Percentiles rank a stretch among this genome's conserved stretches.
These are phyloP conservation scores for Candida insectorum DNA, from an alignment of 805 yeast species.

Conservation along the genomic window DNA sequence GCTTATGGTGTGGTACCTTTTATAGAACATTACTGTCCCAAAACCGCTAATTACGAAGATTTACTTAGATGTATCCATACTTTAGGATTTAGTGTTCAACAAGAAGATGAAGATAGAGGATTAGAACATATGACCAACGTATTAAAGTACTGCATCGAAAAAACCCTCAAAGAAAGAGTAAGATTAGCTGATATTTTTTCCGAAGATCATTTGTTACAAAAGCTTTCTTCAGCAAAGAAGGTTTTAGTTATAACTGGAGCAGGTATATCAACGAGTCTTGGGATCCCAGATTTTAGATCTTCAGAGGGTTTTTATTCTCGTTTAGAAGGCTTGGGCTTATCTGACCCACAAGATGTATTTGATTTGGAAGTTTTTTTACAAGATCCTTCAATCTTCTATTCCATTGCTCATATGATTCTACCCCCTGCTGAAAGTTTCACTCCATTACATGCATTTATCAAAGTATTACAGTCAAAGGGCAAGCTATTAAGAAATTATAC, in stretches of 20 bases:
- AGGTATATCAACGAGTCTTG: slow-evolving; percentile 43
- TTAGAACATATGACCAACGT: slow-evolving; percentile 39
- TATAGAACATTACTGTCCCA: slow-evolving; percentile 58
- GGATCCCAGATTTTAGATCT: slow-evolving; percentile 44
- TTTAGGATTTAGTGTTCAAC: slow-evolving; percentile 47
- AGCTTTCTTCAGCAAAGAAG: slow-evolving; percentile 48
- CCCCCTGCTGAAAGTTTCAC: slow-evolving; percentile 37
- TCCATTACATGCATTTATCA: slow-evolving; percentile 38
- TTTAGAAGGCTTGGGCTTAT: slow-evolving; percentile 43
- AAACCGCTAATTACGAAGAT: slow-evolving; percentile 55
- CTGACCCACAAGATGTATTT: slow-evolving; percentile 45
- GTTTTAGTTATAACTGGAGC: slow-evolving; percentile 44
- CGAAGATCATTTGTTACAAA: slow-evolving; percentile 54
- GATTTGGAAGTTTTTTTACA: slow-evolving; percentile 33
- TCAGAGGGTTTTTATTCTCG: slow-evolving; percentile 63
- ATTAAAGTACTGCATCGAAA: slow-evolving; percentile 62
- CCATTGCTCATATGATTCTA: slow-evolving; percentile 42
- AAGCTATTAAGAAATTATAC: slow-evolving; percentile 42
- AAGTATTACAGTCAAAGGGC: slow-evolving; percentile 31
- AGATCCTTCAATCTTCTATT: slow-evolving; percentile 39
- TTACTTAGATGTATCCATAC: slow-evolving; percentile 54
- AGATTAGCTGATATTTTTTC: slow-evolving; percentile 53
- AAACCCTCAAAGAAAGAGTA: slow-evolving; percentile 54
- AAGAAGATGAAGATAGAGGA: not conserved
- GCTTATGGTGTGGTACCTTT: slow-evolving; percentile 58